Evolutionary conservation across 129 eudicot genomes (phyloP).

Genomic region (Escallonia rubra): DNA sequence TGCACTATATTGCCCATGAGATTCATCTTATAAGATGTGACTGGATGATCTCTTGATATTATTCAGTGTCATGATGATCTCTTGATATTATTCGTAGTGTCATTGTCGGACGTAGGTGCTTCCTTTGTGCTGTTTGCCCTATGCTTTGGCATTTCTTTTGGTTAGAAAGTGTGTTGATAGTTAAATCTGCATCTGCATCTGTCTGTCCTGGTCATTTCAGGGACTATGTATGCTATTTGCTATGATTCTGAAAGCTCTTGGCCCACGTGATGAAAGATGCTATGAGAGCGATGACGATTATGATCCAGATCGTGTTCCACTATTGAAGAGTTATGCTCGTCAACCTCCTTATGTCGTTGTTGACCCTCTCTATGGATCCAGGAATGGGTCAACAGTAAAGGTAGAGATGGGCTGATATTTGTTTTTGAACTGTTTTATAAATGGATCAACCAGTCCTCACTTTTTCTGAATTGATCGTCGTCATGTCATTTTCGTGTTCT

Average conservation of each 20-base stretch:
- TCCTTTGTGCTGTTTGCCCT: too few relatives aligned
- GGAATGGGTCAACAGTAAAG: constrained; percentile 40
- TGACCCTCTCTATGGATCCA: constrained; percentile 51
- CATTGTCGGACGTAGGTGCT: too few relatives aligned
- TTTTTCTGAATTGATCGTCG: background rate
- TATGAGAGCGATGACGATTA: constrained; percentile 89
- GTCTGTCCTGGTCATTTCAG: constrained; percentile 28
- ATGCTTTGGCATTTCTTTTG: too few relatives aligned
- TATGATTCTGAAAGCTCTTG: constrained; percentile 79
- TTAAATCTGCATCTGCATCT: too few relatives aligned
- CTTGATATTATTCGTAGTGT: too few relatives aligned
- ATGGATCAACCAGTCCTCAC: background rate
- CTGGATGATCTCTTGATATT: too few relatives aligned
- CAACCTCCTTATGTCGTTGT: constrained; percentile 60
- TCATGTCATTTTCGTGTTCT: background rate
- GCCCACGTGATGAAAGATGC: constrained; percentile 56
- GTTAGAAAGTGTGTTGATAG: too few relatives aligned
- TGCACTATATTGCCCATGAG: too few relatives aligned
- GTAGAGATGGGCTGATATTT: constrained; percentile 13
- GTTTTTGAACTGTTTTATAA: too few relatives aligned
- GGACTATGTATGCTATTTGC: constrained; percentile 61
- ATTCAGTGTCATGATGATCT: too few relatives aligned
- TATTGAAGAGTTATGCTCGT: constrained; percentile 65
- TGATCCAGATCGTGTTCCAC: constrained; percentile 61
- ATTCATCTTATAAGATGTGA: too few relatives aligned